Conservation (phyloP, 1,139 yeast species). For the Scheffersomyces lignicola region DNA sequence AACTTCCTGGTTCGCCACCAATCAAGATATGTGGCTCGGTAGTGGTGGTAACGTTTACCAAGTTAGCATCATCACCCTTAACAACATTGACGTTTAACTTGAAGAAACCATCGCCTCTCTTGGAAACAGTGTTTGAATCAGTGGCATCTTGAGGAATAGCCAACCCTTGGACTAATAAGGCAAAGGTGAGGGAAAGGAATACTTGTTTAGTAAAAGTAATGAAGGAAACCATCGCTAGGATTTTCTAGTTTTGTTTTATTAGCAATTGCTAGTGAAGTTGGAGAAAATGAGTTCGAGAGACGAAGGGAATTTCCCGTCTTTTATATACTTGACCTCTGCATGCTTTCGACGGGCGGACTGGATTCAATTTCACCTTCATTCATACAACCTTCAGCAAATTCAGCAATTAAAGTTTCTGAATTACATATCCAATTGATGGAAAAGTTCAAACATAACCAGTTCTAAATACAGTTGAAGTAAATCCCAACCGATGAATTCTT, state of each 20-base stretch:
- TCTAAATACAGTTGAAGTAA: too few relatives aligned
- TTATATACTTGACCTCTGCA: too few relatives aligned
- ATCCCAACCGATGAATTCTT: too few relatives aligned
- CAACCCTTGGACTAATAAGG: constrained; percentile 12
- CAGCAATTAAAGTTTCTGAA: neutral
- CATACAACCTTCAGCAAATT: neutral
- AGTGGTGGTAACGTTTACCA: neutral
- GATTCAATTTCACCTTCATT: too few relatives aligned
- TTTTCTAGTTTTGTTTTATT: neutral
- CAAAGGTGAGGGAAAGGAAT: constrained; percentile 11
- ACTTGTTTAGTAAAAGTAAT: constrained; percentile 12
- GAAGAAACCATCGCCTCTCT: constrained; percentile 11
- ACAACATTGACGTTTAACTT: constrained; percentile 11
- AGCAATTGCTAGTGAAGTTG: neutral
- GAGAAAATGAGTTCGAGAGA: neutral
- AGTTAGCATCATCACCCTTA: constrained; percentile 1
- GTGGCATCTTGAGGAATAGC: constrained; percentile 7
- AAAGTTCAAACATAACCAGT: too few relatives aligned
- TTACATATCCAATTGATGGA: neutral
- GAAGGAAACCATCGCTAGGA: constrained; percentile 13
- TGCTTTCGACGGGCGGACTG: too few relatives aligned
- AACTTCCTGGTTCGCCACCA: neutral
- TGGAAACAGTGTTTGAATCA: constrained; percentile 6
- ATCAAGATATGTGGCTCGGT: constrained; percentile 7
- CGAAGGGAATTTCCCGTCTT: neutral